Conservation (phyloP, 2,329 filamentous ascomycete genomes). For the Arthroderma uncinatum region DNA sequence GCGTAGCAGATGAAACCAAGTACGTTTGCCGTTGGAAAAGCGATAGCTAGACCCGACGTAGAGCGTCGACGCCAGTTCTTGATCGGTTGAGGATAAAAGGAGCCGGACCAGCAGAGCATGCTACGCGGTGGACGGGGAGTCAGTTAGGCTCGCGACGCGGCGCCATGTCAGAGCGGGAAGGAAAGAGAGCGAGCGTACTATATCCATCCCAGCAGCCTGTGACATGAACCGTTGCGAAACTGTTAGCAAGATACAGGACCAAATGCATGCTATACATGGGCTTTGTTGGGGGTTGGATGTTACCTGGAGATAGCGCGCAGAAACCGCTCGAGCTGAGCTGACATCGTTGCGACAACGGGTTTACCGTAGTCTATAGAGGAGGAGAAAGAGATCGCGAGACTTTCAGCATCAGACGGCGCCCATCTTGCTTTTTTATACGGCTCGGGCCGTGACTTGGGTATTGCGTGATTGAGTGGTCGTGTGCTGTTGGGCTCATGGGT, state of each 20-base stretch:
- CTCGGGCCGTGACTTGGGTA: neutral
- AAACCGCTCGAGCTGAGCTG: slow-evolving; percentile 27
- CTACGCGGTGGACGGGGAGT: slow-evolving; percentile 18
- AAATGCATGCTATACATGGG: neutral
- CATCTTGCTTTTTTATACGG: neutral
- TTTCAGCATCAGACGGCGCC: neutral
- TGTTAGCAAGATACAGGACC: neutral
- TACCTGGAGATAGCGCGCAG: slow-evolving; percentile 35
- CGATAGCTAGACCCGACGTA: neutral
- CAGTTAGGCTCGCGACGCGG: too few relatives aligned
- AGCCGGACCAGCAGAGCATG: slow-evolving; percentile 40
- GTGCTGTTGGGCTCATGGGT: neutral
- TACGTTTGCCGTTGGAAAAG: neutral
- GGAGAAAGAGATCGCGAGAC: neutral
- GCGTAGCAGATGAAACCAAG: neutral
- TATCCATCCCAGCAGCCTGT: slow-evolving; percentile 59
- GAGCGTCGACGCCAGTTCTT: neutral
- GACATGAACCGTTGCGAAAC: slow-evolving; percentile 25
- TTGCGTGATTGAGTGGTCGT: neutral
- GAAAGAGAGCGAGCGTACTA: slow-evolving; percentile 39
- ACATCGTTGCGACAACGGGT: slow-evolving; percentile 16
- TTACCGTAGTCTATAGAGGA: too few relatives aligned
- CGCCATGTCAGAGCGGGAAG: neutral
- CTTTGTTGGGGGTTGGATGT: slow-evolving; percentile 8
- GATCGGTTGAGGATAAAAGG: slow-evolving; percentile 1